A percentile compares a stretch with the other conserved stretches of the same genome.
Evolutionary conservation across 1,284 basidiomycete genomes (phyloP).

Genomic region (Pascua sp.): DNA sequence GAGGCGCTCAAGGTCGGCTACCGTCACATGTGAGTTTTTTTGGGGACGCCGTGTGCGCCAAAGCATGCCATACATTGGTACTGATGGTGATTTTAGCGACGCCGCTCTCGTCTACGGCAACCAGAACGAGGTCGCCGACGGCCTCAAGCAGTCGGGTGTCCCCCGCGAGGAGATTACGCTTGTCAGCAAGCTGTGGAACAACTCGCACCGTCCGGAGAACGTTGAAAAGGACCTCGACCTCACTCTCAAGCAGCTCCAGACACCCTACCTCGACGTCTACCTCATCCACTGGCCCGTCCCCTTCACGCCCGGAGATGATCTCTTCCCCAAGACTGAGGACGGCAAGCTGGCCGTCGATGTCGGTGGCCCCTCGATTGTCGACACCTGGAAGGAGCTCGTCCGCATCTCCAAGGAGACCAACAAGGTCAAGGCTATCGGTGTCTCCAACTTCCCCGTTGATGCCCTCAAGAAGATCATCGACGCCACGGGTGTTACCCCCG

Average conservation of each 20-base stretch:
- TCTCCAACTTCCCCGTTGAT: constrained; percentile 74
- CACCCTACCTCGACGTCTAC: constrained; percentile 76
- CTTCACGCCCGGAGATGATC: constrained; percentile 61
- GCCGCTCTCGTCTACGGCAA: constrained; percentile 69
- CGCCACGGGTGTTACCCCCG: constrained; percentile 72
- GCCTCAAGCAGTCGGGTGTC: constrained; percentile 72
- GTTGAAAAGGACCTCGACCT: constrained; percentile 71
- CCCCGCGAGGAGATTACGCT: constrained; percentile 78
- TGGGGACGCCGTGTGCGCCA: too few species aligned
- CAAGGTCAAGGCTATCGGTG: constrained; percentile 50
- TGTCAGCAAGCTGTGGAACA: constrained; percentile 61
- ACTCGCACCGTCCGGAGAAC: constrained; percentile 43
- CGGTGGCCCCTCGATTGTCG: constrained; percentile 28
- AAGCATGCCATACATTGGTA: too few species aligned
- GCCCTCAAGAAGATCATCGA: constrained; percentile 67
- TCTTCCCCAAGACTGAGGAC: constrained; percentile 52
- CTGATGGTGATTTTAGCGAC: constrained; percentile 48
- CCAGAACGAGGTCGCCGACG: constrained; percentile 64
- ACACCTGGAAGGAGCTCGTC: constrained; percentile 47
- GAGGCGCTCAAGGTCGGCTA: constrained; percentile 69
- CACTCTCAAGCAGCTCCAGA: constrained; percentile 66
- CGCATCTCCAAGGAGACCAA: constrained; percentile 40
- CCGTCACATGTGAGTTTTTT: constrained; percentile 57
- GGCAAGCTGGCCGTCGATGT: constrained; percentile 26
- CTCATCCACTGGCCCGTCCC: constrained; percentile 85